phyloP scores from a whole-genome alignment of 208 protist species.

The Trypanosoma platydactyli region DNA sequence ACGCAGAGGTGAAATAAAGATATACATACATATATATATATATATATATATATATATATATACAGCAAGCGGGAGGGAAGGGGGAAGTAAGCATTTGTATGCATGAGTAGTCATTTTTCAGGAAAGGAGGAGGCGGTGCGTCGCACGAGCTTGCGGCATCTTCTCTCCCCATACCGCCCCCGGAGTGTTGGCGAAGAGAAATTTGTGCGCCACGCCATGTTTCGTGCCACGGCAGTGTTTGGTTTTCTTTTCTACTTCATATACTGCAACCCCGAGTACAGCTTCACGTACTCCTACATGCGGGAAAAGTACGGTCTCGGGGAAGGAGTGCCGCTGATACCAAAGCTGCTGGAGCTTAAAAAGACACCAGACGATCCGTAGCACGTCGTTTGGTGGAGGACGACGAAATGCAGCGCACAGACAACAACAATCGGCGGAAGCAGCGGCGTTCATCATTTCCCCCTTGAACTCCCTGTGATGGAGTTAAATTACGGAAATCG shows the following conservation, averaged over 20 bases:
- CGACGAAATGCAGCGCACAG: too few relatives aligned
- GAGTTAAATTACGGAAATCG: too few relatives aligned
- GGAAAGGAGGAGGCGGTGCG: slow-evolving; percentile 37
- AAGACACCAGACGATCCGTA: slow-evolving; percentile 9
- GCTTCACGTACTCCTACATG: slow-evolving; percentile 58
- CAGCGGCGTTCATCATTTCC: too few relatives aligned
- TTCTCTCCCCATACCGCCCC: slow-evolving; percentile 51
- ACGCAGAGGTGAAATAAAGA: too few relatives aligned
- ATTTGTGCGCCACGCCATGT: slow-evolving; percentile 61
- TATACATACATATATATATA: too few relatives aligned
- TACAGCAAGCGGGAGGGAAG: neutral
- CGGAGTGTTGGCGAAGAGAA: slow-evolving; percentile 44
- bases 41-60: too few relatives aligned
- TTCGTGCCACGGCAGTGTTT: slow-evolving; percentile 39
- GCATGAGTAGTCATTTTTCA: slow-evolving; percentile 72
- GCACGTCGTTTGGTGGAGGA: neutral
- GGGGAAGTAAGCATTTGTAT: neutral
- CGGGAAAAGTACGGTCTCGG: slow-evolving; percentile 42
- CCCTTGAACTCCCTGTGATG: too few relatives aligned
- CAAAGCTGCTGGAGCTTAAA: slow-evolving; percentile 60
- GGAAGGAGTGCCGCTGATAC: slow-evolving; percentile 41
- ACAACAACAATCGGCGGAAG: too few relatives aligned
- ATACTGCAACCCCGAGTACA: slow-evolving; percentile 90
- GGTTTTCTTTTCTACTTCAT: slow-evolving; percentile 63
- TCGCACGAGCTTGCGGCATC: slow-evolving; percentile 43